Evolutionary conservation across 495 filamentous ascomycete species (phyloP), one percentile per base, ranked within the genome.

Genomic region (Neurospora sp.): DNA sequence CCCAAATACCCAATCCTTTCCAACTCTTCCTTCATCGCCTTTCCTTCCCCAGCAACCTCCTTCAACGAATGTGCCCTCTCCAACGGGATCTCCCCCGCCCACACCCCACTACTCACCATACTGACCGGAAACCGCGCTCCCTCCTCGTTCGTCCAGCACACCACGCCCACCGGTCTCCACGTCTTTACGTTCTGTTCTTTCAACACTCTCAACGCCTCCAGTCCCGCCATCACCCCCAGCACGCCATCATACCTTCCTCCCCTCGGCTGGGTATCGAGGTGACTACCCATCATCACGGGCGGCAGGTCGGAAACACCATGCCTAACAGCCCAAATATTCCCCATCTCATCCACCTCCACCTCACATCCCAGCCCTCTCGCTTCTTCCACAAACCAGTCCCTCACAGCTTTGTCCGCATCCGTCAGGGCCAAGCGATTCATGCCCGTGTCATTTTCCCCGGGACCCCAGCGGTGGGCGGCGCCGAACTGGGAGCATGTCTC

Each of bases 111-210:
- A 8, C 89, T 83, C 7, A 91, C 77, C 91, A 94, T 94, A 72
- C 89, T 91, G 22, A 91, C 87, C 4, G 93, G 92, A 76, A 94
- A 96, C 9, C 93, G 86, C 0, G 92, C 92, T 1, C 92, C 93
- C 78, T 94, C 92, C 78, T 94, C 93, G 75, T 94, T 94, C 0
- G 92, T 94, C 93, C 92, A 96, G 74, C 93, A 93, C 1, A 94
- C 87, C 9, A 92, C 87, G 8, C 91, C 91, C 10, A 94, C 80
- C 5, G 89, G 89, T 74, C 88, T 92, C 61, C 90, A 87, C 0
- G 92, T 93, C 77, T 90, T 86, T n/a, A 90, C 82, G 8, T 87
- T 82, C 78, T 90, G 83, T 16, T 94, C 92, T n/a, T 88, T 83
- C 74, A 96, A 84, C 8, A 87, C 86, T 73, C 84, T 87, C 35